Base-by-base conservation (phyloP, 371 early-diverging fungal genomes). In the Syncephalastrum sp. region DNA sequence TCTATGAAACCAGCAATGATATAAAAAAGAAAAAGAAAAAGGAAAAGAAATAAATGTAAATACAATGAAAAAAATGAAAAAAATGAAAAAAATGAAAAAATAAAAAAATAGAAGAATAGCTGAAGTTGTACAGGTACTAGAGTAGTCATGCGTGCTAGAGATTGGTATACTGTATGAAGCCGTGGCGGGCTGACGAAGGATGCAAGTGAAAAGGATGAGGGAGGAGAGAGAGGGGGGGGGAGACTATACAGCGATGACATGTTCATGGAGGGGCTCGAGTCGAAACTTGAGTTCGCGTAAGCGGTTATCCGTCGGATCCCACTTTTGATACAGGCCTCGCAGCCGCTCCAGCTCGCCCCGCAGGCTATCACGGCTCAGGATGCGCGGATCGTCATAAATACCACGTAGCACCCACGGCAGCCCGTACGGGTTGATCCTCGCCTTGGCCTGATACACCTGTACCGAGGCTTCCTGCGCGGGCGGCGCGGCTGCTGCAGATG, bases 321-420 rank as follows among this genome's bases (percentile, higher is more conserved):
- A 96, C 42, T 77, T 59, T 49, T 84, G 79, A 68, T 88, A 92
- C 56, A 87, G 67, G 8, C 63, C 56, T 16, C 78, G 71, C 19
- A 94, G 69, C 4, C 74, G 72, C 14, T 74, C 75, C 14, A 94
- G 58, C 56, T 93, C 94, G 27, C 53, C 52, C 12, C 67, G 62
- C 17, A 92, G 65, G 41, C 47, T 53, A 3, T 65, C 59, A 53
- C 87, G 75, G 13, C 71, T 63, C 7, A 63, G 58, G 10, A 93
- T 81, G n/a, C 58, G 63, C 24, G 83, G 72, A 54, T 92, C 91
- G 21, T 85, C 85, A 60, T 83, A 70, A 21, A 96, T 70, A 12
- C 88, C 87, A 7, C 92, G 91, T 82, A 96, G 83, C 16, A 88
- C 88, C 94, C 94, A 95, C 4, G 96, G 95, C 3, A 96, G 70